Percentiles rank a stretch among this genome's conserved stretches.
Conservation (phyloP, 441 rosid species). For the Euphorbia celastroides region DNA sequence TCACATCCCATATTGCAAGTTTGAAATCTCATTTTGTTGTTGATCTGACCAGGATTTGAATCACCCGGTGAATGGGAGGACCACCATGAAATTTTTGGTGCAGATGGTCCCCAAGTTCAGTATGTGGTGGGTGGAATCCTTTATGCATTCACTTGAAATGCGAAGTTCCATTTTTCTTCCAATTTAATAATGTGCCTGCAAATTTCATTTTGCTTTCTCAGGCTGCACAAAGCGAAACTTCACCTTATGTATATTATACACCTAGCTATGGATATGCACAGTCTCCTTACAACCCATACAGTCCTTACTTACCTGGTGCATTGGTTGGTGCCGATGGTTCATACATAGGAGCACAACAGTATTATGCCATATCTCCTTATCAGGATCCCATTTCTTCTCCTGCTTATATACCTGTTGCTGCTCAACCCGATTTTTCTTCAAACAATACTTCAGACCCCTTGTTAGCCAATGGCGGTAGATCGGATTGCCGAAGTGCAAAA, state of each 20-base stretch:
- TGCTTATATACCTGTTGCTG: constrained; percentile 47
- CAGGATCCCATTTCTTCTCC: constrained; percentile 55
- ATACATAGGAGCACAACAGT: constrained; percentile 57
- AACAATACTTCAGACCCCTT: constrained; percentile 36
- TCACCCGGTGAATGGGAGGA: constrained; percentile 92
- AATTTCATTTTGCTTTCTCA: constrained; percentile 24
- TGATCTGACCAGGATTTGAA: constrained; percentile 54
- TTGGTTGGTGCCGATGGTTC: constrained; percentile 56
- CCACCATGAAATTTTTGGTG: constrained; percentile 67
- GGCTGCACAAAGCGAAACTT: constrained; percentile 77
- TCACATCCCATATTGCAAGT: background rate
- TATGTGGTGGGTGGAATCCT: constrained; percentile 44
- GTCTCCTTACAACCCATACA: constrained; percentile 84
- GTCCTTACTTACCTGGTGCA: constrained; percentile 90
- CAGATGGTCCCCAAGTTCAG: constrained; percentile 76
- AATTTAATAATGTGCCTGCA: constrained; percentile 6
- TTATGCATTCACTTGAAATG: background rate
- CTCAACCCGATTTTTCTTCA: constrained; percentile 46
- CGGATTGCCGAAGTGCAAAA: constrained; percentile 46
- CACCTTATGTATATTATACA: constrained; percentile 75
- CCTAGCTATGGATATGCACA: constrained; percentile 83
- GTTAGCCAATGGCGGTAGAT: constrained; percentile 38
- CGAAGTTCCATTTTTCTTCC: background rate
- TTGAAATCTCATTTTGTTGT: constrained; percentile 2
- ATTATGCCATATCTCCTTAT: constrained; percentile 53